Base-by-base conservation (phyloP, 495 filamentous ascomycete species). In the Penicillium salamii region DNA sequence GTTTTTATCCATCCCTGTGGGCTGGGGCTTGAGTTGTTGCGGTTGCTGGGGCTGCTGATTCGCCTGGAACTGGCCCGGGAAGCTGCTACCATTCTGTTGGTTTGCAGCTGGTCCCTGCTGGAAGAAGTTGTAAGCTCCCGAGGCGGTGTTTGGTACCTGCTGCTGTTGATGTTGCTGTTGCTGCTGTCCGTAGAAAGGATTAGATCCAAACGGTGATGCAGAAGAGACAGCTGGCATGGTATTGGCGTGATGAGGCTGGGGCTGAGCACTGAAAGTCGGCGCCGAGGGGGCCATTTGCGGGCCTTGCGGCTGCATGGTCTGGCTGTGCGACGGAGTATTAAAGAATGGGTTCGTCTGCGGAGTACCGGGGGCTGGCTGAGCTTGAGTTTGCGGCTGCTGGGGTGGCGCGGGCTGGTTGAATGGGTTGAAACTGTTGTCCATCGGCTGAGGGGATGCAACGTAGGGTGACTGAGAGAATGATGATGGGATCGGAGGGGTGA, bases 1-100 rank as follows among this genome's bases (percentile, higher is more conserved):
- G 9, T 81, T 82, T 56, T 95, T 98, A 61, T 96, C 83, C 56
- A 80, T 66, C 18, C 70, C 69, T 1, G 76, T 72, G 32, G 63
- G 64, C 53, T 78, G 78, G 1, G 72, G 56, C 26, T 50, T 47
- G 15, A 72, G 60, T 41, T 72, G 69, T 61, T 75, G 74, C 42
- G 44, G 68, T 49, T 41, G 67, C 51, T 59, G 59, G 52, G 55
- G 58, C 54, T 45, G 65, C 57, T 61, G 52, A 17, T 66, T 68
- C 6, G 47, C 24, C 29, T 56, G 54, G 31, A 58, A 65, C 47
- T 55, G 66, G n/a, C 53, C 62, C 21, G 59, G 51, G 29, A 56
- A 61, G 3, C 43, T 34, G 11, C 54, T 61, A 31, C 57, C 52
- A 47, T 50, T 59, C 50, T 62, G 67, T 7, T 61, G 58, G n/a